These are phyloP conservation scores for Plantago ovata DNA, from an alignment of 257 asterid genomes.

Conservation along the genomic window DNA sequence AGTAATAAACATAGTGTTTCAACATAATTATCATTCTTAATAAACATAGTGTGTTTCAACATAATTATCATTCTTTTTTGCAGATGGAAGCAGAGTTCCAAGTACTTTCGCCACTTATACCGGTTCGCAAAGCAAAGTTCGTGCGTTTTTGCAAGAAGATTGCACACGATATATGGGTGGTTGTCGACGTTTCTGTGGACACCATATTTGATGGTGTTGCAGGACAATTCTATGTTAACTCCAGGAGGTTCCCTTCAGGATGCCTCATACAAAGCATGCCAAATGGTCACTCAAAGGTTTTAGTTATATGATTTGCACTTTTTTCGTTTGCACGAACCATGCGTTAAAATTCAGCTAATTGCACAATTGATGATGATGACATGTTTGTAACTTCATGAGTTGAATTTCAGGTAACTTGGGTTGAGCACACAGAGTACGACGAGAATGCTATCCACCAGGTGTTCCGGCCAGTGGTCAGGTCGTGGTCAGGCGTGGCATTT, in stretches of 20 bases:
- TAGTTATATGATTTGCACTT: not conserved
- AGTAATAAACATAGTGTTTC: no score
- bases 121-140: constrained; percentile 55
- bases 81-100: constrained; percentile 90
- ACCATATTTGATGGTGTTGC: constrained; percentile 31
- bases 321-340: not conserved
- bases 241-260: constrained; percentile 92
- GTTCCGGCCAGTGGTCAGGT: constrained; percentile 60
- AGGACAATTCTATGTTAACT: constrained; percentile 29
- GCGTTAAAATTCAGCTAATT: no score
- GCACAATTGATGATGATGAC: not conserved
- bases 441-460: constrained; percentile 45
- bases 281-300: constrained; percentile 74
- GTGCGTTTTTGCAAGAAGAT: constrained; percentile 85
- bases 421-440: constrained; percentile 76
- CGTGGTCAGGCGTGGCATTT: constrained; percentile 68
- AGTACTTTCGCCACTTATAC: constrained; percentile 67
- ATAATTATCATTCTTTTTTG: constrained; percentile 6
- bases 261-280: constrained; percentile 65
- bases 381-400: not conserved
- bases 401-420: constrained; percentile 70
- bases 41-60: not conserved
- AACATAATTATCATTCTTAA: no score
- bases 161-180: constrained; percentile 69
- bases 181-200: constrained; percentile 80